Conservation (phyloP, 2,329 filamentous ascomycete genomes). For the Beauveria medogensis region DNA sequence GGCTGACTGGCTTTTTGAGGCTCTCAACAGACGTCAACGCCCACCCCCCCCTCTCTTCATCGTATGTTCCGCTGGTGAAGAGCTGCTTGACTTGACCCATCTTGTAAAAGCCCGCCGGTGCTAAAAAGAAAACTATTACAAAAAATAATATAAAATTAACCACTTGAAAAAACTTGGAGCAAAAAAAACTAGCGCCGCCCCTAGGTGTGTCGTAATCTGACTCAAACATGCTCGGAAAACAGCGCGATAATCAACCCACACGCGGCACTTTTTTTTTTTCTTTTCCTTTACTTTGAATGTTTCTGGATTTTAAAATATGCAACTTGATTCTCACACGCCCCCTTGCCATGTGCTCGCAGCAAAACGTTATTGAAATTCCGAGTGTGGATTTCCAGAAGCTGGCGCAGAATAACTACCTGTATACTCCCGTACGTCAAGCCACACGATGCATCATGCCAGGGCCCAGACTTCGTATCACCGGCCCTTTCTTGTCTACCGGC, state of each 20-base stretch:
- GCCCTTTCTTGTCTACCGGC: background rate
- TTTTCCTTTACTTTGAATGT: no score
- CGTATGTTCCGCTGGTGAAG: no score
- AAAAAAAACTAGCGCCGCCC: background rate
- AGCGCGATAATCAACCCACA: background rate
- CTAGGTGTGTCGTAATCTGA: background rate
- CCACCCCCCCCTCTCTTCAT: no score
- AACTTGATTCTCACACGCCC: no score
- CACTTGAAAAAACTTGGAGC: background rate
- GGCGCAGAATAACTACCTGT: background rate
- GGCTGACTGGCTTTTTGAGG: no score
- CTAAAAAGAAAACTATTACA: no score
- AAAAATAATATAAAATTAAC: background rate
- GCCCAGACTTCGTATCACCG: background rate
- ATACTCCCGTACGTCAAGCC: background rate
- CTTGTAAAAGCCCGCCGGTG: no score
- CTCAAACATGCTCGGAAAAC: slow-evolving; percentile 2
- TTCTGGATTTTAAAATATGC: background rate
- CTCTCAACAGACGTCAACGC: no score
- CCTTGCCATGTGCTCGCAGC: no score
- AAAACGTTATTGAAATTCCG: no score
- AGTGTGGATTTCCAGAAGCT: background rate
- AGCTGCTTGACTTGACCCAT: no score
- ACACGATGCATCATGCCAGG: background rate
- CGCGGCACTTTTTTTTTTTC: no score